phyloP scores from a whole-genome alignment of 2,329 filamentous ascomycete genomes.

The Apiospora marii region DNA sequence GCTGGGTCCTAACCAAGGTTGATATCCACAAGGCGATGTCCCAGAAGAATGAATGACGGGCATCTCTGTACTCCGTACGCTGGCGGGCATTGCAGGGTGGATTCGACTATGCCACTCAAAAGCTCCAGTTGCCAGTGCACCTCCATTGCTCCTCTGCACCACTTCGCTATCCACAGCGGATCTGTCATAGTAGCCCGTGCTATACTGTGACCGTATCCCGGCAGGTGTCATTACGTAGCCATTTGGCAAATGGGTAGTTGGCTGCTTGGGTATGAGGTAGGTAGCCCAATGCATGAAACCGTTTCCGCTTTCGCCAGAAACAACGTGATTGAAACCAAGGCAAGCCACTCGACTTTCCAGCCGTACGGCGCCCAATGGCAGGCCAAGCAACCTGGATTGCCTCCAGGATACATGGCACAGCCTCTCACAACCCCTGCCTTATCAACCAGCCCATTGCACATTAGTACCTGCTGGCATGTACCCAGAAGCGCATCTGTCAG shows the following conservation, averaged over 20 bases:
- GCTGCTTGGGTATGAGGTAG: neutral
- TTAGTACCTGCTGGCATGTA: neutral
- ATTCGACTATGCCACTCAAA: neutral
- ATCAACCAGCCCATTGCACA: conserved; percentile 3
- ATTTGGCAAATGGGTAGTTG: neutral
- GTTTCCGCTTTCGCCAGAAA: conserved; percentile 10
- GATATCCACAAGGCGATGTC: neutral
- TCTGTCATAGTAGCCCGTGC: neutral
- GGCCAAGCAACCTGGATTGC: conserved; percentile 3
- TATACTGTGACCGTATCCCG: neutral
- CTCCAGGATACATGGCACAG: neutral
- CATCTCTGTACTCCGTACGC: neutral
- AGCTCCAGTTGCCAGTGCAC: neutral
- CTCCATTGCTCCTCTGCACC: neutral
- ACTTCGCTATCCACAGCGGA: conserved; percentile 1
- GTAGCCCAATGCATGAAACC: neutral
- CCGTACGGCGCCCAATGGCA: conserved; percentile 17
- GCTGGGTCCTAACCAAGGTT: neutral
- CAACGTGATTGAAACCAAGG: conserved; percentile 9
- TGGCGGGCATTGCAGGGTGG: neutral
- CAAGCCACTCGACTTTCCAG: neutral
- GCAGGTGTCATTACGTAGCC: neutral
- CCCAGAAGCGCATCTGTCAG: neutral
- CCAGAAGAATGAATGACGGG: neutral
- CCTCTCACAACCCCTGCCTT: neutral